Evolutionary conservation across 2,329 filamentous ascomycete species (phyloP).

Genomic region (Colletotrichum lupini): DNA sequence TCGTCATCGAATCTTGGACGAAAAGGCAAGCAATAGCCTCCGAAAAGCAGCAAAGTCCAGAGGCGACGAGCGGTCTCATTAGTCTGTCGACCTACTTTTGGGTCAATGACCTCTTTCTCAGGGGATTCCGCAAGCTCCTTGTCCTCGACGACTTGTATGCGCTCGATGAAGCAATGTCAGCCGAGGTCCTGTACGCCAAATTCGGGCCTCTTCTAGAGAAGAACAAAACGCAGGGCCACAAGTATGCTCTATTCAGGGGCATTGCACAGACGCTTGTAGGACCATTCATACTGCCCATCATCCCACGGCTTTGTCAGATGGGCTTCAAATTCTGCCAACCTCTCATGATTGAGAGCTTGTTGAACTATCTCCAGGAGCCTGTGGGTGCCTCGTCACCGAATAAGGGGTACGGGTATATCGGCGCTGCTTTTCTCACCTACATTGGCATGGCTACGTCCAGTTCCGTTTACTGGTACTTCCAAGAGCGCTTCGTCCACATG

Average conservation of each 20-base stretch:
- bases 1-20: slow-evolving; percentile 38
- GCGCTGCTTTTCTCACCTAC: slow-evolving; percentile 52
- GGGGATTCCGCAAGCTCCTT: slow-evolving; percentile 45
- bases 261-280: slow-evolving; percentile 43
- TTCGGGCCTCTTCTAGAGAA: slow-evolving; percentile 18
- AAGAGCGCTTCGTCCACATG: slow-evolving; percentile 46
- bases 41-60: slow-evolving; percentile 51
- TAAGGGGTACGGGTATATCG: slow-evolving; percentile 55
- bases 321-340: slow-evolving; percentile 53
- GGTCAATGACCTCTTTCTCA: slow-evolving; percentile 46
- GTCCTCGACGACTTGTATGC: slow-evolving; percentile 44
- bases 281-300: slow-evolving; percentile 47
- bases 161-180: slow-evolving; percentile 19
- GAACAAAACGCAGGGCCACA: slow-evolving; percentile 19
- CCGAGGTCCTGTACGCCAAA: slow-evolving; percentile 10
- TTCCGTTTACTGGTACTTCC: slow-evolving; percentile 53
- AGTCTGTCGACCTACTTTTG: slow-evolving; percentile 47
- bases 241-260: slow-evolving; percentile 43
- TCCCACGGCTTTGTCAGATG: slow-evolving; percentile 43
- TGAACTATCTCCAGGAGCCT: slow-evolving; percentile 43
- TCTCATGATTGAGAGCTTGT: slow-evolving; percentile 47
- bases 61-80: slow-evolving; percentile 46
- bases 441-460: slow-evolving; percentile 51
- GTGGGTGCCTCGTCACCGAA: slow-evolving; percentile 36
- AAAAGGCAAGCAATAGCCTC: slow-evolving; percentile 30